Conservation (phyloP, 306 rosid species). For the Ochetophila trinervis region DNA sequence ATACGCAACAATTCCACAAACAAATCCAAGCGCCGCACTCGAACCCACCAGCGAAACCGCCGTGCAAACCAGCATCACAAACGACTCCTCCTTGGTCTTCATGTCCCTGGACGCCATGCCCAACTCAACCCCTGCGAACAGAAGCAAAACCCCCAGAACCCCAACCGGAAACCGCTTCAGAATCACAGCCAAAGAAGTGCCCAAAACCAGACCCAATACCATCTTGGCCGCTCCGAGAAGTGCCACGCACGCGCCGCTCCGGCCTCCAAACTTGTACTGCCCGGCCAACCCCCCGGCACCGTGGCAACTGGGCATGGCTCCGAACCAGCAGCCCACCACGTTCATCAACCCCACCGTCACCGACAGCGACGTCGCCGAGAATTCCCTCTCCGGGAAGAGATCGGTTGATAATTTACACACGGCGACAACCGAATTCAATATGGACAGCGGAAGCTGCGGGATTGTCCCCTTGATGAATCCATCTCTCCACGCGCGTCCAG, state of each 20-base stretch:
- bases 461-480: slow-evolving; percentile 75
- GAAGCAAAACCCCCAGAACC: slow-evolving; percentile 53
- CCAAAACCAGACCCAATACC: slow-evolving; percentile 56
- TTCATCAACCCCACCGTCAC: slow-evolving; percentile 85
- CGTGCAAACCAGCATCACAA: slow-evolving; percentile 30
- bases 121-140: slow-evolving; percentile 75
- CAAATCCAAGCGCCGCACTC: slow-evolving; percentile 33
- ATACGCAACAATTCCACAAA: slow-evolving; percentile 18
- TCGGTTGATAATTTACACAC: slow-evolving; percentile 62
- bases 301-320: slow-evolving; percentile 75
- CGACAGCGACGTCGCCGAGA: slow-evolving; percentile 62
- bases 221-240: slow-evolving; percentile 60
- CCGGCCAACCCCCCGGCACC: slow-evolving; percentile 88
- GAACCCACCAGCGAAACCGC: slow-evolving; percentile 34
- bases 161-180: slow-evolving; percentile 60
- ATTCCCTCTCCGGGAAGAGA: slow-evolving; percentile 55
- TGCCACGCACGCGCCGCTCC: slow-evolving; percentile 85
- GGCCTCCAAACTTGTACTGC: slow-evolving; percentile 77
- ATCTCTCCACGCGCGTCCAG: slow-evolving; percentile 57
- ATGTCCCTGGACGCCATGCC: slow-evolving; percentile 73
- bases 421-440: slow-evolving; percentile 68
- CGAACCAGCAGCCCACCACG: slow-evolving; percentile 75
- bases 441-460: slow-evolving; percentile 73
- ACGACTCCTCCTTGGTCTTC: slow-evolving; percentile 39
- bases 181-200: slow-evolving; percentile 52